Evolutionary conservation across 371 early-diverging fungal genomes (phyloP).

Genomic region (Chytridium lagenaria): DNA sequence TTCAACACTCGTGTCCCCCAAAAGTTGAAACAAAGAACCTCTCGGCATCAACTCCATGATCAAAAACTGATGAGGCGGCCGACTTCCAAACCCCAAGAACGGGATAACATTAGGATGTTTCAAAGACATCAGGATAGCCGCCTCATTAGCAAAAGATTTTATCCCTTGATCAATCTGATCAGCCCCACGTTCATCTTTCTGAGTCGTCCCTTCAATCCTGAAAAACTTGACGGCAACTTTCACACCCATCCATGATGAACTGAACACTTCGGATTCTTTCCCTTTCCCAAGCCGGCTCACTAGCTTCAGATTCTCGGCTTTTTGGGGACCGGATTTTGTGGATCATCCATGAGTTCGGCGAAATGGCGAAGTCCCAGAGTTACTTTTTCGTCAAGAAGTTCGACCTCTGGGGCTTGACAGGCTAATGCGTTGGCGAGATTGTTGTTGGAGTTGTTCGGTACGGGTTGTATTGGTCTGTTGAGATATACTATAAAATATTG

Average conservation of each 20-base stretch:
- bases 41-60: slow-evolving; percentile 21
- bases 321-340: neutral
- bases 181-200: neutral
- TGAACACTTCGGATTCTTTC: slow-evolving; percentile 25
- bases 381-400: slow-evolving; percentile 12
- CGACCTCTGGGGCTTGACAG: neutral
- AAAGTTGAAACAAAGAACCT: slow-evolving; percentile 16
- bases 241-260: slow-evolving; percentile 13
- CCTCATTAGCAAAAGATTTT: slow-evolving; percentile 22
- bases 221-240: slow-evolving; percentile 24
- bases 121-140: slow-evolving; percentile 18
- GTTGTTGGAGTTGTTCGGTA: neutral
- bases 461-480: slow-evolving; percentile 6
- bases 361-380: slow-evolving; percentile 7
- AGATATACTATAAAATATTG: slow-evolving; percentile 9
- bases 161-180: slow-evolving; percentile 2
- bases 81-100: slow-evolving; percentile 12
- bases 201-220: neutral
- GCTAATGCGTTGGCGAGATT: neutral
- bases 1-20: neutral
- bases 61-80: slow-evolving; percentile 6
- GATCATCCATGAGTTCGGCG: slow-evolving; percentile 3
- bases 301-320: slow-evolving; percentile 5
- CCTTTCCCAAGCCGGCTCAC: slow-evolving; percentile 15
- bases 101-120: slow-evolving; percentile 15